A percentile compares a stretch with the other conserved stretches of the same genome.
Evolutionary conservation across 495 filamentous ascomycete species (phyloP).

Genomic region (Lophiotrema nucula): DNA sequence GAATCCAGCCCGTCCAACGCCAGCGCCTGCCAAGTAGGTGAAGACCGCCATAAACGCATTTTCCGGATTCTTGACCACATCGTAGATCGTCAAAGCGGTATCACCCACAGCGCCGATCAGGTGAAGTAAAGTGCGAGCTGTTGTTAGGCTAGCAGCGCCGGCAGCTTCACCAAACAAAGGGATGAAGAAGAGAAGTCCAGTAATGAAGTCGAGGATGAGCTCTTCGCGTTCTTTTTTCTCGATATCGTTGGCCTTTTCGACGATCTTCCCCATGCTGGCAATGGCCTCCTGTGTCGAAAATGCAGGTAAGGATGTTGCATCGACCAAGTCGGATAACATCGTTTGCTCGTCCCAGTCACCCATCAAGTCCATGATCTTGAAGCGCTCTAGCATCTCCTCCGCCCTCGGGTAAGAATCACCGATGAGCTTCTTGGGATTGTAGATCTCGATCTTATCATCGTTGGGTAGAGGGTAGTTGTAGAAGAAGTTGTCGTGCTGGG

Average conservation of each 20-base stretch:
- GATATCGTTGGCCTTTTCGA: conserved; percentile 12
- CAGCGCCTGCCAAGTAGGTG: conserved; percentile 1
- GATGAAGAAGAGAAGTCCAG: conserved; percentile 13
- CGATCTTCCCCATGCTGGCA: conserved; percentile 13
- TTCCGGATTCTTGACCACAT: conserved; percentile 14
- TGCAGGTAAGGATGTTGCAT: conserved; percentile 9
- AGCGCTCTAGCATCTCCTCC: conserved; percentile 2
- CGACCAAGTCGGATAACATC: conserved; percentile 1
- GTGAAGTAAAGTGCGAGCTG: not conserved
- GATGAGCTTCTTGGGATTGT: conserved; percentile 18
- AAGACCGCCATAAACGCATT: conserved; percentile 16
- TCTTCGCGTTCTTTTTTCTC: conserved; percentile 13
- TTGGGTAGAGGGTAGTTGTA: conserved; percentile 11
- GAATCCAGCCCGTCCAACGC: conserved; percentile 4
- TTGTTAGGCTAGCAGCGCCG: conserved; percentile 1
- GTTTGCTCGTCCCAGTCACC: not conserved
- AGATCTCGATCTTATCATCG: conserved; percentile 1
- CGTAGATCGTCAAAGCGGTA: conserved; percentile 13
- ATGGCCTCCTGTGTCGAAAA: conserved; percentile 7
- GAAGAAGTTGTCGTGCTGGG: not conserved
- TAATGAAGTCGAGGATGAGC: conserved; percentile 7
- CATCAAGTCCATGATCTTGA: not conserved
- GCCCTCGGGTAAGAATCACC: conserved; percentile 6
- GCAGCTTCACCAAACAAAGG: conserved; percentile 11
- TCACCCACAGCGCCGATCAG: conserved; percentile 8